Base-by-base conservation (phyloP, 1,139 yeast species). In the Debaryomycetaceae sp. region DNA sequence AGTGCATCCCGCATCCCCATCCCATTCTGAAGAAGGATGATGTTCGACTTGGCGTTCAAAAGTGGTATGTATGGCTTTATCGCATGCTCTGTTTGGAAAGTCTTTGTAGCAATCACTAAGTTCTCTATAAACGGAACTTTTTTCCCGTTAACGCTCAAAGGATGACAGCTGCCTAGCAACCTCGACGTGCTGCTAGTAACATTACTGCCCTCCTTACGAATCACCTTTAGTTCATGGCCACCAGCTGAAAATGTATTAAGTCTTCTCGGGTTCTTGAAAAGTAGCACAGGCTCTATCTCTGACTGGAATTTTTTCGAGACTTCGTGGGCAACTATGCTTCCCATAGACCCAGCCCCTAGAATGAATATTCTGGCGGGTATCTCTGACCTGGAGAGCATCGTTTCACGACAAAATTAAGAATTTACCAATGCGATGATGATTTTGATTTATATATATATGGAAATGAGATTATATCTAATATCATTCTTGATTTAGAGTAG, bases 1-100 rank as follows among this genome's bases (percentile, higher is more conserved):
- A 89, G 59, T 38, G 72, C 70, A 13, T 84, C 85, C 4, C 78
- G 67, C 38, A 81, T 72, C 1, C 96, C 95, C 74, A 83, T 72
- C 3, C 95, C 95, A 57, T 87, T 87, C 54, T 90, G 95, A 5
- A 90, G 57, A n/a, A 91, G 63, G 38, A 90, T 54, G 4, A 90
- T 62, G 45, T 79, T 81, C 1, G 91, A 75, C 4, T 64, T 51
- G 5, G 65, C 51, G 20, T 61, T 52, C 38, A 82, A 69, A 38
- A 70, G 63, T 2, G 68, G 66, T 24, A 68, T 52, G 49, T 80
- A 75, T 27, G 73, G 73, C 36, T 57, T 52, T 20, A 87, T 50
- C 1, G 86, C 86, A 4, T 56, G 47, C 13, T 63, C 64, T 0
- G 81, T 73, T 36, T 76, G 83, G 51, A 80, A 77, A 0, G 87